Evolutionary conservation across 176 grass and related monocot genomes (phyloP), one percentile per base, ranked within the genome.

Genomic region (Puccinellia tenuiflora): DNA sequence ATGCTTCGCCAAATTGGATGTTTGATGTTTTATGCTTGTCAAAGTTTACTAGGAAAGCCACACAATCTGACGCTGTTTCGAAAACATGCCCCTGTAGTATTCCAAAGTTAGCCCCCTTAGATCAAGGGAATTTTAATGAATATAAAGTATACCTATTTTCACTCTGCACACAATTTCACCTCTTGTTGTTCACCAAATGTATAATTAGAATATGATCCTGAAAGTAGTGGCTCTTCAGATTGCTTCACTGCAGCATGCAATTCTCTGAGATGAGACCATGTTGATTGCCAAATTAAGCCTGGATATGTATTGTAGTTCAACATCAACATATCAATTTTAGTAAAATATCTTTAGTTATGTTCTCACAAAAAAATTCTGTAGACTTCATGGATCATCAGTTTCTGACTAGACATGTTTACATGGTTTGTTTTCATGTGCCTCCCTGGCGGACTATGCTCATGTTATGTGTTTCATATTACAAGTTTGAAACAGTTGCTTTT

Each of bases 201-300:
- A 71, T 72, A 71, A 47, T 70, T 89, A 82, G 86, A 90, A 84
- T 96, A 90, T 50, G 73, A 62, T 88, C 93, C 93, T 84, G 62
- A 90, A 79, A 96, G 88, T 72, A 96, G 53, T 59, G 88, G 79
- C 1, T 91, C 83, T 38, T 78, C 66, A 28, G 65, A 87, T 68
- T 77, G 50, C 80, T 91, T 90, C 21, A 96, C 46, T 63, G 81
- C 88, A 68, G 88, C 86, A 91, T 96, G 93, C 71, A 96, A 62
- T 89, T 92, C 77, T 82, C 85, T 87, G 10, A 96, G 86, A 90
- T 96, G 93, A 62, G 64, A 88, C 93, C 93, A 96, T 77, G 88
- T 87, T 0, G 93, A 88, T 90, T 87, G 83, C 93, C 93, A 96
- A 76, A 96, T 80, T 35, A 96, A 79, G n/a, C 93, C 88, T 96